Base-by-base conservation (phyloP, 1,284 basidiomycete genomes). In the Phylloboletellus chloephorus region DNA sequence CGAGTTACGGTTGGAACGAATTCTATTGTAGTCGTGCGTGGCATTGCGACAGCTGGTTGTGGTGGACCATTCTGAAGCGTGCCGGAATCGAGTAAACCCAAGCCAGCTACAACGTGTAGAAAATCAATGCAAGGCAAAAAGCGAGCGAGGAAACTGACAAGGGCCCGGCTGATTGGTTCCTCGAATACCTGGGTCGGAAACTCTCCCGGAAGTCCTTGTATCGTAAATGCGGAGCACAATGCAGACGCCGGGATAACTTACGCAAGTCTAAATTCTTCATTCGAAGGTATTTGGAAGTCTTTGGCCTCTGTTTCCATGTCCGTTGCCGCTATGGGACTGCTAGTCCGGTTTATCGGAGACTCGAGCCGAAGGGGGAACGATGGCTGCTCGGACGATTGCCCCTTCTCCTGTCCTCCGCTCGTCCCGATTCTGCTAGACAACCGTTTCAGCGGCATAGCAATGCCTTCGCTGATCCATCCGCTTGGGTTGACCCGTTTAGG, bases 401-500 rank as follows among this genome's bases (percentile, higher is more conserved):
- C 29, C 29, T 28, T 44, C 7, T 44, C 45, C 3, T 25, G 43
- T 15, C 25, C 44, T 16, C 26, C 45, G 11, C 31, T 21, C 12
- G 31, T 28, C 29, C 30, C 41, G 2, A 37, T 31, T 32, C 19
- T 47, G 38, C 13, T 37, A 8, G 58, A 52, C 5, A 43, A 21
- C 33, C 49, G 46, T 38, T 48, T 56, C 31, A 51, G 37, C 1
- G 63, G 54, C 4, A 39, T 43, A 12, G 43, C 39, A 7, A 60
- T 53, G n/a, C 66, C 68, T 47, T 76, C 73, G 34, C 69, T 76
- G 29, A 82, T 70, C 72, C 71, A 78, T 8, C 86, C 90, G 63
- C 82, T 92, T 2, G 88, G 88, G 58, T 94, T 82, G 31, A 96
- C 74, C n/a, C 79, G 72, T 48, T 82, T 84, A 2, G 88, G 87